Percentiles rank a stretch among this genome's conserved stretches.
These are phyloP conservation scores for Solanum bukasovii DNA, from an alignment of 257 asterid genomes.

Conservation along the genomic window DNA sequence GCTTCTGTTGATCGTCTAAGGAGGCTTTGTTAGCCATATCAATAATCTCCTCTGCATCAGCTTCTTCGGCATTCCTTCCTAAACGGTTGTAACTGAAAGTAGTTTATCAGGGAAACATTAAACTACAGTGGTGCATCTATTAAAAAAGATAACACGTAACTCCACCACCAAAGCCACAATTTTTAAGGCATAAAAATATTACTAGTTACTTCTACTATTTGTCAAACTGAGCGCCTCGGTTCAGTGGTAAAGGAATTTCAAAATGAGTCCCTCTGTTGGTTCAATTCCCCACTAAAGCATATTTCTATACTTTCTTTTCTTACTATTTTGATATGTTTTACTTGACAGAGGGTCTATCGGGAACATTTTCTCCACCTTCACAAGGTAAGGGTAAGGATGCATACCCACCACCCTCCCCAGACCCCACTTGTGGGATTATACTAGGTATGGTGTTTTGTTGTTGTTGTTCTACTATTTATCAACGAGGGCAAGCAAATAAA, in stretches of 20 bases:
- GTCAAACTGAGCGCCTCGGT: not conserved
- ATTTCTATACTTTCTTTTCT: not conserved
- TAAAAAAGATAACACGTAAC: not conserved
- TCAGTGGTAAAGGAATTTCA: not conserved
- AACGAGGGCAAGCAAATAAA: not conserved
- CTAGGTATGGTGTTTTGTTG: not conserved
- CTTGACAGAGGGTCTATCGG: no score
- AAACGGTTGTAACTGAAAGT: slow-evolving; percentile 63
- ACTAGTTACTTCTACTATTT: not conserved
- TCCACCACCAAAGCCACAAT: not conserved
- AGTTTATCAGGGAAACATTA: slow-evolving; percentile 2
- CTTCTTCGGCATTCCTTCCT: slow-evolving; percentile 70
- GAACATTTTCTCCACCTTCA: no score
- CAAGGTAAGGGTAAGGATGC: no score
- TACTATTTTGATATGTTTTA: not conserved
- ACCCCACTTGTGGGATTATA: not conserved
- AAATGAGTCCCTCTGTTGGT: not conserved
- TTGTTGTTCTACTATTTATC: not conserved
- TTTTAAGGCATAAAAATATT: not conserved
- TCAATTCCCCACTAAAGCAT: not conserved
- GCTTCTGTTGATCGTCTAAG: slow-evolving; percentile 61
- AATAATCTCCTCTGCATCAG: slow-evolving; percentile 84
- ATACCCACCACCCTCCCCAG: not conserved
- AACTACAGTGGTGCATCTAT: not conserved
- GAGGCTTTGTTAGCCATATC: slow-evolving; percentile 66